Evolutionary conservation across 2,329 filamentous ascomycete genomes (phyloP), one percentile per base, ranked within the genome.

Genomic region (Lecanosticta acicola): DNA sequence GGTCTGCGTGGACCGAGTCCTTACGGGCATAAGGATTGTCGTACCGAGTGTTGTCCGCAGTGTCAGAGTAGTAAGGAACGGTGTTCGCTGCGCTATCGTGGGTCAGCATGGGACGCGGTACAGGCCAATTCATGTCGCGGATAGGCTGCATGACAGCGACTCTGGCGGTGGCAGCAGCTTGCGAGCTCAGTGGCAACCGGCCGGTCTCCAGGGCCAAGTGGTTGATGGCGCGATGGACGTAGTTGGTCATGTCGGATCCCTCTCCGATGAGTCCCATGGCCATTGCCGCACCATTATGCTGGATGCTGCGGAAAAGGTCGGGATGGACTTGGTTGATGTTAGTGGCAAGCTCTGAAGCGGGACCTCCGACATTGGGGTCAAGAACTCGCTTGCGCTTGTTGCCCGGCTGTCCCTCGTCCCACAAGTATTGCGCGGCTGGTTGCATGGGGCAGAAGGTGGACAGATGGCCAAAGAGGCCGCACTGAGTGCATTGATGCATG

Each of bases 371-470:
- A 18, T 19, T 16, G 5, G 16, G 4, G 18, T 37, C 35, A 11
- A 17, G 5, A 19, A 7, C 11, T 5, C 35, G 35, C 35, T 37
- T 16, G 9, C 35, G 35, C 35, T 34, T 18, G 14, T 17, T 34
- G 29, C 24, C 13, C 8, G 14, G 17, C 9, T 41, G 29, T 1
- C 5, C 7, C 11, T 34, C 35, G 5, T 16, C 8, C 29, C n/a
- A n/a, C 14, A 35, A n/a, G 35, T 14, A 14, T 38, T 20, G 16
- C 50, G 50, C 5, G 34, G 16, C 13, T 24, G 57, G 53, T 14
- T 51, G 39, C 32, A 44, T 19, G 4, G 58, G 55, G 32, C 58
- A 60, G 48, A 56, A 57, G 32, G 45, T 39, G 16, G 51, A 41
- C 17, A 55, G n/a, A 26, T 60, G 58, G 14, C 58, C 58, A 11